phyloP scores from a whole-genome alignment of 1,139 yeast genomes.

The Diutina mesorugosa region DNA sequence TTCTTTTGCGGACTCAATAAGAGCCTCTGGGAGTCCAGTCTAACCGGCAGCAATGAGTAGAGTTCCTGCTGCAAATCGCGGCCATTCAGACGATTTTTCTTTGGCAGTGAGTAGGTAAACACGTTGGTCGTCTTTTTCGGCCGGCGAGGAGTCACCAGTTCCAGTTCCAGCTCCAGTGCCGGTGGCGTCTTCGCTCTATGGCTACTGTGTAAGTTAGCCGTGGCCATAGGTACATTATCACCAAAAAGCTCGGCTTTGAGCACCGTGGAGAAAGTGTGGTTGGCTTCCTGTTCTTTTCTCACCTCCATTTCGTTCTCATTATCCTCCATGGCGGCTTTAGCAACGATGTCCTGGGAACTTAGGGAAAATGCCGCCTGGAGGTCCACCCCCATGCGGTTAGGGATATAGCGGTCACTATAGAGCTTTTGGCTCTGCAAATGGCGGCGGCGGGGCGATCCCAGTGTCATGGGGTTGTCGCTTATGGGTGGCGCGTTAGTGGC shows the following conservation, averaged over 20 bases:
- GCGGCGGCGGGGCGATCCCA: constrained; percentile 20
- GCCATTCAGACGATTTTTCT: constrained; percentile 45
- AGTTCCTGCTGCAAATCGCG: constrained; percentile 58
- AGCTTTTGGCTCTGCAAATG: constrained; percentile 27
- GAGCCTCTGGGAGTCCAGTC: constrained; percentile 75
- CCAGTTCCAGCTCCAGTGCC: constrained; percentile 6
- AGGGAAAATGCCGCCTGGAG: constrained; percentile 78
- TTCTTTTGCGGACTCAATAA: constrained; percentile 73
- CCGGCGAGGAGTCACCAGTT: not conserved
- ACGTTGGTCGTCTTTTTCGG: constrained; percentile 49
- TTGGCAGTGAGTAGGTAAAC: constrained; percentile 62
- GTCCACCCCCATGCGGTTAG: constrained; percentile 75
- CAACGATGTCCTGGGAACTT: constrained; percentile 32
- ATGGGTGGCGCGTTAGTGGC: not conserved
- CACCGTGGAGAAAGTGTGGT: constrained; percentile 74
- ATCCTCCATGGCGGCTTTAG: constrained; percentile 13
- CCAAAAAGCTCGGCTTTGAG: constrained; percentile 88
- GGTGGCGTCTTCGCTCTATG: constrained; percentile 3
- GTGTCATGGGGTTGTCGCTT: not conserved
- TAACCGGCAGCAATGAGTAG: constrained; percentile 75
- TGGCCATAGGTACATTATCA: constrained; percentile 55
- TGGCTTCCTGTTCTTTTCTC: constrained; percentile 70
- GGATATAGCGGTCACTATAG: constrained; percentile 79
- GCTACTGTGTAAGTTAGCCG: constrained; percentile 13
- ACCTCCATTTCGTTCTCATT: constrained; percentile 53